Conservation (phyloP, 306 rosid species). For the Glycine tomentella region DNA sequence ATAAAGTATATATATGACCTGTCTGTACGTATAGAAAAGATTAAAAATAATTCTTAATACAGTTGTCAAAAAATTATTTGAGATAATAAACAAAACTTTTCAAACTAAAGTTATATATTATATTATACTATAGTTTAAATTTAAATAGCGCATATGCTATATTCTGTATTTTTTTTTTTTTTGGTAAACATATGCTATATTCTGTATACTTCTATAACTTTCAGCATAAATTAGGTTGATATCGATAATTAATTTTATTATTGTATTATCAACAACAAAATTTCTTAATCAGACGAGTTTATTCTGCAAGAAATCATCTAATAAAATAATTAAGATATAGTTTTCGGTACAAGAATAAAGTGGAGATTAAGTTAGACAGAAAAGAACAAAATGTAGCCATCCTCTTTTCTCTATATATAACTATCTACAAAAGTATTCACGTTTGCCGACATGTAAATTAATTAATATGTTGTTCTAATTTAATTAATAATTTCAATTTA, state of each 20-base stretch:
- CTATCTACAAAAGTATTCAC: background rate
- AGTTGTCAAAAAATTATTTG: background rate
- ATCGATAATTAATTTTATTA: background rate
- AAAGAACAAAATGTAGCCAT: slow-evolving; percentile 29
- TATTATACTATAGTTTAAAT: too few relatives aligned
- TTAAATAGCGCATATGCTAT: background rate
- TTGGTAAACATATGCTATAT: too few relatives aligned
- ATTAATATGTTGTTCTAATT: too few relatives aligned
- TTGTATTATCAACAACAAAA: background rate
- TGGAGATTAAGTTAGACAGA: background rate
- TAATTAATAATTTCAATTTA: too few relatives aligned
- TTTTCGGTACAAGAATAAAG: background rate
- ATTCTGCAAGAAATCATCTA: slow-evolving; percentile 2
- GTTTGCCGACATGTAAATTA: too few relatives aligned
- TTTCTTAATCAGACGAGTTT: background rate
- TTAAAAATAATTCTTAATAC: background rate
- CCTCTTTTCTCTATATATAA: background rate
- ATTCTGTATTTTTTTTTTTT: too few relatives aligned
- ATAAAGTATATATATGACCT: too few relatives aligned
- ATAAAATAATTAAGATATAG: background rate
- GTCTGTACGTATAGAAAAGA: background rate
- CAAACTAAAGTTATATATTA: too few relatives aligned
- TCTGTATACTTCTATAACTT: background rate
- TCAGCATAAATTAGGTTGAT: background rate
- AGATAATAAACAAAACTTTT: background rate